Base-by-base conservation (phyloP, 305 asterid genomes). In the Plantago rigida region DNA sequence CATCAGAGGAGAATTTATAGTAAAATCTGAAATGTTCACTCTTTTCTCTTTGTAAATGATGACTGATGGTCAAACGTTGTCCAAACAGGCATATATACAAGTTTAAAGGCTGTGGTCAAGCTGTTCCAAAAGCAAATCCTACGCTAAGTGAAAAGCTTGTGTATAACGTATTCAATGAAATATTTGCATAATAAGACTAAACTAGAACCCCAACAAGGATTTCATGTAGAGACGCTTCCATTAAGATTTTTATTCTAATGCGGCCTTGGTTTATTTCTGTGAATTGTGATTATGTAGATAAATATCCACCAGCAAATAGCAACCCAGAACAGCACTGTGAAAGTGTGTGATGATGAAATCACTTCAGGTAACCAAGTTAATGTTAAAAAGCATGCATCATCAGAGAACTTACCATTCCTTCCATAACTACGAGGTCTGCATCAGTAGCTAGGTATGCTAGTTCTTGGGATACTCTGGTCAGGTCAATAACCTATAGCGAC, bases 341-440 rank as follows among this genome's bases (percentile, higher is more conserved):
- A 36, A 36, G 11, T 36, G 44, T 36, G 44, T 8, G 10, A 36
- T 12, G 4, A 59, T 46, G 56, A 57, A 22, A 41, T 48, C 15
- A 42, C 26, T 3, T 31, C 39, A 31, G 7, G 4, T 36, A 19
- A 9, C 5, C 9, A 59, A 42, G 36, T 55, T 39, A 60, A 56
- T 47, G 31, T 60, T 46, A 48, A 52, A 60, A 6, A n/a, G 24
- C 14, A 51, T 57, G 4, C 45, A 59, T 57, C 62, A 58, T 54
- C 57, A 22, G 61, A 63, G 10, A 6, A 73, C 80, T 79, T 68
- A 90, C 96, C 98, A 91, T 91, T 76, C 98, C 98, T 81, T 91
- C 98, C 85, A 88, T n/a, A 69, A 91, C 71, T 69, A 91, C 87
- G 5, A 91, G 81, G 78, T 91, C 98, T 2, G 94, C 91, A 71